Conservation (phyloP, 495 filamentous ascomycete species). For the Hypoxylon fragiforme region DNA sequence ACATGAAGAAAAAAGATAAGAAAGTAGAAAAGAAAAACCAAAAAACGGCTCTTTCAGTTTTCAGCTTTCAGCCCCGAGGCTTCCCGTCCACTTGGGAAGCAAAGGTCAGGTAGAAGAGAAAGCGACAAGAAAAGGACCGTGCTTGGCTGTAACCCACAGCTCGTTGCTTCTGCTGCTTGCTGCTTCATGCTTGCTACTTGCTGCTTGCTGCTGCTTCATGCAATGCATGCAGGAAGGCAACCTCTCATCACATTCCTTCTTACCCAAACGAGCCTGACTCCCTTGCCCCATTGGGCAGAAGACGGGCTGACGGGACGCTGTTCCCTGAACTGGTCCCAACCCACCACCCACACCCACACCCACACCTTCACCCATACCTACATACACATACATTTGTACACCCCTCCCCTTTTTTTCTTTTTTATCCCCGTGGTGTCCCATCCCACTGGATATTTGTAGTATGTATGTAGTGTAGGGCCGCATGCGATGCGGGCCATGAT, state of each 20-base stretch:
- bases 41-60: background rate
- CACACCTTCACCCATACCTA: too few relatives aligned
- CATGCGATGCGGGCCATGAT: conserved; percentile 31
- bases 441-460: conserved; percentile 29
- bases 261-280: conserved; percentile 26
- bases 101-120: background rate
- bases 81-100: conserved; percentile 16
- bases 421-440: too few relatives aligned
- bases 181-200: too few relatives aligned
- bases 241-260: conserved; percentile 31
- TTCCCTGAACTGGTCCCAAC: conserved; percentile 6
- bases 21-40: conserved; percentile 10
- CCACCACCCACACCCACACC: too few relatives aligned
- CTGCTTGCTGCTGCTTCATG: too few relatives aligned
- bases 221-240: conserved; percentile 21
- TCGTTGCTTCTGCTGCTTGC: conserved; percentile 6
- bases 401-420: background rate
- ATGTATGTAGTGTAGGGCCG: conserved; percentile 11
- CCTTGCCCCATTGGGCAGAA: conserved; percentile 24
- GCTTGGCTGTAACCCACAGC: conserved; percentile 19
- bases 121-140: conserved; percentile 3
- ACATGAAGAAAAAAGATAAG: background rate
- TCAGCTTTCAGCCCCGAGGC: conserved; percentile 22
- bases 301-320: conserved; percentile 28
- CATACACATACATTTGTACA: too few relatives aligned